Base-by-base conservation (phyloP, 2,329 filamentous ascomycete genomes). In the Ophioceras dolichostomum region DNA sequence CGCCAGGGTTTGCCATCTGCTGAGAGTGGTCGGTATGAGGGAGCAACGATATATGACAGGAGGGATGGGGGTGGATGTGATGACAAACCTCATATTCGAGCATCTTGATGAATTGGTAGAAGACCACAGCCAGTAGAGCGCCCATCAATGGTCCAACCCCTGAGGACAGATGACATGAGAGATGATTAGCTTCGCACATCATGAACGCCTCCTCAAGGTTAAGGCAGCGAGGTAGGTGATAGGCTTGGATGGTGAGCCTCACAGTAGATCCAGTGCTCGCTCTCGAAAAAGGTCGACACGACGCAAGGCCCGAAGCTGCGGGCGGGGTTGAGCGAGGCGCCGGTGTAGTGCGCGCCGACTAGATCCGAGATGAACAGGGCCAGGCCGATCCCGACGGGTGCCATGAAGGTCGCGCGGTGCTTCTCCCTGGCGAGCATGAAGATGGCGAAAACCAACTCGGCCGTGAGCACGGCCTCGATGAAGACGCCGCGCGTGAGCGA, bases 381-480 rank as follows among this genome's bases (percentile, higher is more conserved):
- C 3, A 79, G 51, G 0, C 76, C 77, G 44, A 81, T 79, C 2
- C 72, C 75, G 1, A 80, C 56, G 0, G 76, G 76, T 0, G 75
- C 76, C 6, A 79, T 59, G 48, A 66, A 79, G 0, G 74, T 79
- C 1, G 68, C 70, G 43, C 70, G 70, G 51, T 79, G 74, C 51
- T 79, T 78, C 44, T 77, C 72, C 10, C 66, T 67, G 2, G 71
- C 73, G 34, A 77, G 56, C 72, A 77, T 76, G 49, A 70, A 64
- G 38, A 73, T 66, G 3, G 68, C 65, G 32, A 73, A 60, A 18
- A 73, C 62, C 10, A 74, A 54, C 49, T 71, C 60, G 2, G 67
- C 60, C 2, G 69, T 74, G 19, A 74, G 56, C 42, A 73, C 64
- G 49, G 67, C 62, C 47, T 74, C 70, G 39, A 74, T 68, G 48